Conservation (phyloP, 441 rosid genomes). For the Isatis lusitanica region DNA sequence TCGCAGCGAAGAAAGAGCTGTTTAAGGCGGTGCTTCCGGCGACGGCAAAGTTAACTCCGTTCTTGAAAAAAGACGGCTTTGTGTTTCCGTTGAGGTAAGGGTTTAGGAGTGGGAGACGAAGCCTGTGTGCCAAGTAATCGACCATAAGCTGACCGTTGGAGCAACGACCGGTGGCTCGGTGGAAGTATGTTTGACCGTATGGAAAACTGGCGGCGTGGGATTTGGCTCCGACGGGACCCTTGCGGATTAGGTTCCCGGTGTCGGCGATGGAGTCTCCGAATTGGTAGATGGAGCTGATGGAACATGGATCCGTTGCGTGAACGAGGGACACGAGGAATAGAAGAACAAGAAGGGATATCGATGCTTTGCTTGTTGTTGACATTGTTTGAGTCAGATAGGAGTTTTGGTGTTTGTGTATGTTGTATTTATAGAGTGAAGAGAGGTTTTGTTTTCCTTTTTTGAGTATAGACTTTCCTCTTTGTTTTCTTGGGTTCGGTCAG, state of each 20-base stretch:
- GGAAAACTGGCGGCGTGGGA: slow-evolving; percentile 28
- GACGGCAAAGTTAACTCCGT: slow-evolving; percentile 41
- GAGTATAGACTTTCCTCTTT: neutral
- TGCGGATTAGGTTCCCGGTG: slow-evolving; percentile 35
- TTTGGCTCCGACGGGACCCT: slow-evolving; percentile 3
- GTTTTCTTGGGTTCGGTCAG: neutral
- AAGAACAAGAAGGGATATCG: slow-evolving; percentile 4
- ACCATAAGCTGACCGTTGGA: slow-evolving; percentile 38
- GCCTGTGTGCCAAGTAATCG: slow-evolving; percentile 34
- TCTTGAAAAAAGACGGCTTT: slow-evolving; percentile 8
- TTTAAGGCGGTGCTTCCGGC: slow-evolving; percentile 37
- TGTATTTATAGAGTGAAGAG: neutral
- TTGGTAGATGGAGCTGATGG: slow-evolving; percentile 33
- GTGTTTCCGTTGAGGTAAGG: slow-evolving; percentile 24
- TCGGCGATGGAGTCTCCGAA: slow-evolving; percentile 43
- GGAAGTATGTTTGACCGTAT: slow-evolving; percentile 33
- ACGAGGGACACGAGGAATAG: slow-evolving; percentile 6
- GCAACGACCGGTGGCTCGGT: slow-evolving; percentile 36
- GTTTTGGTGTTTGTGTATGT: neutral
- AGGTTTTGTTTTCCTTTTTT: neutral
- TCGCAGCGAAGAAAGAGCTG: slow-evolving; percentile 8
- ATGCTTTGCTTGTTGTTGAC: slow-evolving; percentile 16
- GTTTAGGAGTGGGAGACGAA: slow-evolving; percentile 25
- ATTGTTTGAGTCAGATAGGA: neutral
- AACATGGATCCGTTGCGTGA: slow-evolving; percentile 12